Evolutionary conservation across 148 eudicot genomes (phyloP), one percentile per base, ranked within the genome.

Genomic region (Spergularia bocconei): DNA sequence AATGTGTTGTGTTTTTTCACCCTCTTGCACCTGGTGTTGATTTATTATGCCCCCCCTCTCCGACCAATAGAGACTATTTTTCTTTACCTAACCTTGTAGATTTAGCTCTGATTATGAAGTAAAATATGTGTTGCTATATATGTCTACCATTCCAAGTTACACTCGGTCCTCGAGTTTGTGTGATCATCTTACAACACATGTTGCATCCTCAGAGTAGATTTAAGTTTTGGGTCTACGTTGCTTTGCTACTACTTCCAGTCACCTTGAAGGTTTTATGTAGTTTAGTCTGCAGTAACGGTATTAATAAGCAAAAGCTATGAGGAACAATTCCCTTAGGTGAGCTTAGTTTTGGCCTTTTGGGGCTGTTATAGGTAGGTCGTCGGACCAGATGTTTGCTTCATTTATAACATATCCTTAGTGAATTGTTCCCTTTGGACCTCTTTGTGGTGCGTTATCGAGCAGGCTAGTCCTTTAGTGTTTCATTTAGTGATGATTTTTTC

Each of bases 31-130:
- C 41, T 75, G 20, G 44, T 55, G 47, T 56, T 38, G 61, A 11
- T 21, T 56, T 25, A 77, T 62, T 38, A 16, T 33, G 64, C 57
- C 20, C 52, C 58, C 4, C 11, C 25, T 54, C 62, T 63, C 17
- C 51, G 10, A 44, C 52, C 56, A 20, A 19, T 69, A 64, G 23
- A 47, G 12, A 56, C 50, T 57, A 56, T 47, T 44, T 44, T 44
- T 67, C 66, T 29, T 29, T 69, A 59, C 67, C 14, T 48, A 60
- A 60, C 52, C 54, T 69, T 69, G 74, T 59, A 75, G 23, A 14
- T 54, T 64, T 72, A 8, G 21, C 33, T 59, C 33, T 19, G 20
- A 59, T 41, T 38, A 38, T 65, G 12, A 21, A 17, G 19, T 65
- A 21, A 41, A 17, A 17, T 11, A 39, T 7, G 39, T 41, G 44